These are phyloP conservation scores for Panicum miliaceum DNA, from an alignment of 176 grass and related monocot genomes.

Conservation along the genomic window DNA sequence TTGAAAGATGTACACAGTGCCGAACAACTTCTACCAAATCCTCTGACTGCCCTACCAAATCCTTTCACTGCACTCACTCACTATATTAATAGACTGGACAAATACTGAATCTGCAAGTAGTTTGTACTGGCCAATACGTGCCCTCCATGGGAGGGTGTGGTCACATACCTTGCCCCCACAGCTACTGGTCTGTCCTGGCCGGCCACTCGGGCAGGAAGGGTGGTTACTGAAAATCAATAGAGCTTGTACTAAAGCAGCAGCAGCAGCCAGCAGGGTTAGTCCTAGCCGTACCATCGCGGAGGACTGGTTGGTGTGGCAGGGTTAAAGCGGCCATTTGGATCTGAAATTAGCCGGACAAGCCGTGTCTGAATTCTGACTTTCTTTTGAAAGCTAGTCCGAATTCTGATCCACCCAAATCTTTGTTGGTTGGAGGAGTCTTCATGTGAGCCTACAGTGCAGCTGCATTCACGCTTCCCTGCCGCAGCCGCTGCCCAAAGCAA, in stretches of 20 bases:
- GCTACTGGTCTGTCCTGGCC: conserved; percentile 17
- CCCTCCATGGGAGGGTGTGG: neutral
- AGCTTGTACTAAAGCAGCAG: conserved; percentile 30
- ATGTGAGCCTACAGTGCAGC: conserved; percentile 30
- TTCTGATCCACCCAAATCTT: conserved; percentile 6
- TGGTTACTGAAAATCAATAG: neutral
- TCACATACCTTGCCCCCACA: neutral
- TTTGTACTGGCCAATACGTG: neutral
- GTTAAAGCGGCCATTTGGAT: conserved; percentile 44
- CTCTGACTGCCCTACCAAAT: neutral
- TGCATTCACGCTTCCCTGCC: conserved; percentile 1
- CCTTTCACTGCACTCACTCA: neutral
- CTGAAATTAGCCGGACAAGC: neutral
- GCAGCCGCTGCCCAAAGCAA: conserved; percentile 12
- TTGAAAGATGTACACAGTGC: neutral
- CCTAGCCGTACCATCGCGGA: neutral
- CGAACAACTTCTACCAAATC: neutral
- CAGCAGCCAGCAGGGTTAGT: too few species aligned
- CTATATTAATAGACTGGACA: neutral
- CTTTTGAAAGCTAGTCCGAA: neutral
- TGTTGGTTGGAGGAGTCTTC: neutral
- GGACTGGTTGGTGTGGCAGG: conserved; percentile 36
- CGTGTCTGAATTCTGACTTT: neutral
- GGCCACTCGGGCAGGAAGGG: conserved; percentile 16
- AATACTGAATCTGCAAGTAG: neutral